These are phyloP conservation scores for Mycena indigotica DNA, from an alignment of 768 basidiomycete species.

Conservation along the genomic window DNA sequence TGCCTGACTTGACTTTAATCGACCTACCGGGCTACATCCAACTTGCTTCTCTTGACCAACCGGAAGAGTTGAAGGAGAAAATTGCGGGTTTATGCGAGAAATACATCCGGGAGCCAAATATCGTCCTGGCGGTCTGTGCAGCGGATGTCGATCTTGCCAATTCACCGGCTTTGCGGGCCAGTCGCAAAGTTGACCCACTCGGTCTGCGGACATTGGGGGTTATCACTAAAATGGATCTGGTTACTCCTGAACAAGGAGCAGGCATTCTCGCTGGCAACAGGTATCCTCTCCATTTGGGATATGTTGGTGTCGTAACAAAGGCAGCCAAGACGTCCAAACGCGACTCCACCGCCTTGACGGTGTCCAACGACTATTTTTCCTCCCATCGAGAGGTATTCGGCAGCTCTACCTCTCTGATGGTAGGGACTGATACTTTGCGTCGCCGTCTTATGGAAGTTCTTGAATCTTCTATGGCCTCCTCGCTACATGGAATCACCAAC, in stretches of 20 bases:
- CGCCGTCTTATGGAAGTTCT: slow-evolving; percentile 94
- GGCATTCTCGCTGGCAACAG: slow-evolving; percentile 82
- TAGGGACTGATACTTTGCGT: slow-evolving; percentile 89
- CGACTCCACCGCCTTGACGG: slow-evolving; percentile 51
- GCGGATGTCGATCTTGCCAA: slow-evolving; percentile 99
- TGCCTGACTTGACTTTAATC: slow-evolving; percentile 96
- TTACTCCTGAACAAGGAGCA: slow-evolving; percentile 82
- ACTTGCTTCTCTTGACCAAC: slow-evolving; percentile 92
- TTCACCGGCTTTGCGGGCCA: slow-evolving; percentile 92
- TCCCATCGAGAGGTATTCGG: slow-evolving; percentile 65
- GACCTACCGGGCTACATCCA: slow-evolving; percentile 98
- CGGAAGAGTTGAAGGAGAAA: slow-evolving; percentile 91
- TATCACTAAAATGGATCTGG: slow-evolving; percentile 98
- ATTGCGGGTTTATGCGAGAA: slow-evolving; percentile 87
- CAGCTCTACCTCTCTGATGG: slow-evolving; percentile 68
- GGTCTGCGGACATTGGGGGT: slow-evolving; percentile 97
- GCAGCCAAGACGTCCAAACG: slow-evolving; percentile 57
- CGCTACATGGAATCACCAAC: slow-evolving; percentile 93
- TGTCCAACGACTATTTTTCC: slow-evolving; percentile 67
- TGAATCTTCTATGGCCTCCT: slow-evolving; percentile 96
- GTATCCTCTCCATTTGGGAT: slow-evolving; percentile 96
- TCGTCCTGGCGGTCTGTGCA: slow-evolving; percentile 97
- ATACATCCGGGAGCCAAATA: slow-evolving; percentile 99
- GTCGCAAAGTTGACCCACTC: slow-evolving; percentile 90
- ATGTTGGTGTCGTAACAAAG: slow-evolving; percentile 95